A percentile compares a stretch with the other conserved stretches of the same genome.
phyloP scores from a whole-genome alignment of 2,329 filamentous ascomycete species.

The Hymenoscyphus scutula region DNA sequence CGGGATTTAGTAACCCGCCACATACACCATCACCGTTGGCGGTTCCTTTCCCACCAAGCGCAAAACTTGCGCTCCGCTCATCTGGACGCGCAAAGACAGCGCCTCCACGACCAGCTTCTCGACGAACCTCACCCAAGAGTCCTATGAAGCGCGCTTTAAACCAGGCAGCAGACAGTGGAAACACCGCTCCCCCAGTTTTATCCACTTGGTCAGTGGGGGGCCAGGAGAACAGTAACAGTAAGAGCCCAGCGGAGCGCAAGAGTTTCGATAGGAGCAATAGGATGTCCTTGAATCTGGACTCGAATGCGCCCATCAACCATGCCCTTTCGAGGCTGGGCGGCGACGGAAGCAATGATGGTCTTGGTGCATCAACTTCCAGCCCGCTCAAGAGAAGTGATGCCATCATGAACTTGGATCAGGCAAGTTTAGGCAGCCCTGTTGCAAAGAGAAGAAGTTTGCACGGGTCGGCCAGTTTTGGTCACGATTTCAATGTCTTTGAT shows the following conservation, averaged over 20 bases:
- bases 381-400: conserved; percentile 91
- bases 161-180: conserved; percentile 65
- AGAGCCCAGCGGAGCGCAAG: conserved; percentile 44
- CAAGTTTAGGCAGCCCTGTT: conserved; percentile 76
- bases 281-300: conserved; percentile 47
- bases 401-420: conserved; percentile 81
- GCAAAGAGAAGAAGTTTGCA: conserved; percentile 89
- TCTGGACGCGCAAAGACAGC: conserved; percentile 58
- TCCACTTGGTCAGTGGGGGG: conserved; percentile 29
- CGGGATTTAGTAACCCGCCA: conserved; percentile 34
- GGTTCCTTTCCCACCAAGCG: conserved; percentile 63
- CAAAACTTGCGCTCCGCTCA: conserved; percentile 64
- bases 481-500: conserved; percentile 75
- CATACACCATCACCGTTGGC: conserved; percentile 53
- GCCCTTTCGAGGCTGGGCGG: conserved; percentile 46
- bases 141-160: conserved; percentile 76
- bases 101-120: conserved; percentile 54
- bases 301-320: conserved; percentile 49
- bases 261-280: conserved; percentile 52
- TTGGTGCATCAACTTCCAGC: conserved; percentile 63
- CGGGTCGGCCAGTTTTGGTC: conserved; percentile 61
- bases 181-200: conserved; percentile 53
- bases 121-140: conserved; percentile 75
- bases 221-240: conserved; percentile 42
- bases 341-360: conserved; percentile 42